phyloP scores from a whole-genome alignment of 228 moss, liverwort and hornwort species.

The Sphagnum fallax region DNA sequence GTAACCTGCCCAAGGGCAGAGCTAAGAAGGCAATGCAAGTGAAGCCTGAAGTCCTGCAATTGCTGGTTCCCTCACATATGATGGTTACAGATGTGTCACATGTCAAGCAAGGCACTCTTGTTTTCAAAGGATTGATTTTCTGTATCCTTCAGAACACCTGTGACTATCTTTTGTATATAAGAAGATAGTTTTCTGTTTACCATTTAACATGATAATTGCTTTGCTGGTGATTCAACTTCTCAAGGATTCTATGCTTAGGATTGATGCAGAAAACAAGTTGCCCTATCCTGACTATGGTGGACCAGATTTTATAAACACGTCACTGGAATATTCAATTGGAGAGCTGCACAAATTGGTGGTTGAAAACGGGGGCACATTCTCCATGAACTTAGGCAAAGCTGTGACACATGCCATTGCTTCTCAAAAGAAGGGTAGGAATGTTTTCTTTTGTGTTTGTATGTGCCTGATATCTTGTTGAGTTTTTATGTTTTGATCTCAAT shows the following conservation, averaged over 20 bases:
- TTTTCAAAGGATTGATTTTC: conserved; percentile 57
- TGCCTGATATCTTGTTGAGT: too few relatives aligned
- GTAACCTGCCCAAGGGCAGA: conserved; percentile 19
- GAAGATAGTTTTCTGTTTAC: too few relatives aligned
- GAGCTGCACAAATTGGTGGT: conserved; percentile 74
- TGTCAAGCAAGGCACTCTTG: conserved; percentile 47
- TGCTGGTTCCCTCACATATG: conserved; percentile 82
- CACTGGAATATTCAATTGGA: conserved; percentile 45
- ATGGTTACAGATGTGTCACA: conserved; percentile 72
- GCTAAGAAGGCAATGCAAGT: conserved; percentile 35
- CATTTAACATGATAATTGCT: too few relatives aligned
- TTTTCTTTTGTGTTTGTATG: too few relatives aligned
- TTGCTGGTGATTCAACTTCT: too few relatives aligned
- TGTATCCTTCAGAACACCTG: conserved; percentile 53
- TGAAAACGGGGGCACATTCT: conserved; percentile 83
- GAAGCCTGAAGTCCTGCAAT: conserved; percentile 40
- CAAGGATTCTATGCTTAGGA: too few relatives aligned
- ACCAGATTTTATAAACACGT: conserved; percentile 70
- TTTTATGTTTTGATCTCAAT: too few relatives aligned
- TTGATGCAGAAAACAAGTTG: too few relatives aligned
- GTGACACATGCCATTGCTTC: conserved; percentile 76
- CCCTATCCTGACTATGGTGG: conserved; percentile 15
- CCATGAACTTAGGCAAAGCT: conserved; percentile 65
- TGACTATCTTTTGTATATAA: too few relatives aligned
- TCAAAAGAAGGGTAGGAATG: conserved; percentile 59